Percentiles rank a stretch among this genome's conserved stretches.
phyloP scores from a whole-genome alignment of 2,329 filamentous ascomycete genomes.

The Stachybotrys chlorohalonatus region DNA sequence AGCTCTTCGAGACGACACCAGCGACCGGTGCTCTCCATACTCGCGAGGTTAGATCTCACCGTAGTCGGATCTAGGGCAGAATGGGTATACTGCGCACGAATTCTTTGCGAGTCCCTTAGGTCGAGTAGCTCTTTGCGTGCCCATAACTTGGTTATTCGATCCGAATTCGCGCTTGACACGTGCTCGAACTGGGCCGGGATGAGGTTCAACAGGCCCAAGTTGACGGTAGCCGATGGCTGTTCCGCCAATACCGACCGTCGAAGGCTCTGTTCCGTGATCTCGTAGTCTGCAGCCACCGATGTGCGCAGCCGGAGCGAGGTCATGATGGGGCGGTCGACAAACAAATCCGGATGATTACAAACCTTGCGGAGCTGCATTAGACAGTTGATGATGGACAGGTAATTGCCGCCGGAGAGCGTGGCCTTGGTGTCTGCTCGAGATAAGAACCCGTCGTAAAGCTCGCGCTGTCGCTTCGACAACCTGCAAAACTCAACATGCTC shows the following conservation, averaged over 20 bases:
- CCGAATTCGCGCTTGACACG: constrained; percentile 44
- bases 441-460: constrained; percentile 94
- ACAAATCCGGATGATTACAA: constrained; percentile 96
- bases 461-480: constrained; percentile 87
- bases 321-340: constrained; percentile 91
- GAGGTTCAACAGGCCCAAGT: constrained; percentile 70
- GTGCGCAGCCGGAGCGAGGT: constrained; percentile 89
- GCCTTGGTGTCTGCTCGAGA: constrained; percentile 81
- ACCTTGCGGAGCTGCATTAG: constrained; percentile 96
- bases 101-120: constrained; percentile 62
- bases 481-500: constrained; percentile 96
- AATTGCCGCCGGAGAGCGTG: constrained; percentile 85
- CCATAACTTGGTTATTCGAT: constrained; percentile 56
- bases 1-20: constrained; percentile 69
- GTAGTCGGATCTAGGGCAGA: constrained; percentile 55
- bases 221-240: constrained; percentile 54
- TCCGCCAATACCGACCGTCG: constrained; percentile 55
- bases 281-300: constrained; percentile 67
- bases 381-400: constrained; percentile 96
- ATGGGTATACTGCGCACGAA: constrained; percentile 46
- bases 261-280: constrained; percentile 62
- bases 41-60: constrained; percentile 59
- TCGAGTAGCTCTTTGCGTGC: constrained; percentile 61
- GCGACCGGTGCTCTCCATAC: constrained; percentile 61
- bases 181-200: constrained; percentile 63